Conservation (phyloP, 2,329 filamentous ascomycete genomes). For the Didymella arachidicola region DNA sequence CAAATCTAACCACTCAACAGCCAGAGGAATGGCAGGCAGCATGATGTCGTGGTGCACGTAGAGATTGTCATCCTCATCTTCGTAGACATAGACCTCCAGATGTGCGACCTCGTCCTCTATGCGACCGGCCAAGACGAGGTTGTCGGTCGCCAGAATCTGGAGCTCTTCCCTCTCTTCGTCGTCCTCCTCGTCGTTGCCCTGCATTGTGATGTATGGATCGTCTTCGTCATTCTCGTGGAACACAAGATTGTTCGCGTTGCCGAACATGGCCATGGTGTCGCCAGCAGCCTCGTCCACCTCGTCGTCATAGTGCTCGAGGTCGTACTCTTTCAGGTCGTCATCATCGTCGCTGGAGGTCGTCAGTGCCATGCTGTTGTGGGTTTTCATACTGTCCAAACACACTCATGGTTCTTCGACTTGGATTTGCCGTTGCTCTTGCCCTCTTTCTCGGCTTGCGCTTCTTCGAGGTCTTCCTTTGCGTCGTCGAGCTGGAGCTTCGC, state of each 20-base stretch:
- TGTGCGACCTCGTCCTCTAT: constrained; percentile 97
- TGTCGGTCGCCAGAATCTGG: constrained; percentile 91
- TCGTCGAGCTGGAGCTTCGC: constrained; percentile 80
- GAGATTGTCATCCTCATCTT: constrained; percentile 92
- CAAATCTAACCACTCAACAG: constrained; percentile 93
- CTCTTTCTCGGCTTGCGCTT: constrained; percentile 63
- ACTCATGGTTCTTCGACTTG: constrained; percentile 37
- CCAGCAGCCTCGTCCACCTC: constrained; percentile 74
- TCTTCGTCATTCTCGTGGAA: constrained; percentile 95
- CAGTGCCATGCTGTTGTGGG: constrained; percentile 7
- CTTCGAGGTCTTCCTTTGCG: constrained; percentile 75
- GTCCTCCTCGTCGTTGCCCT: constrained; percentile 71
- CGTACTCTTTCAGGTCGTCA: constrained; percentile 93
- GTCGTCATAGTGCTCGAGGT: constrained; percentile 94
- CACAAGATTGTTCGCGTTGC: constrained; percentile 89
- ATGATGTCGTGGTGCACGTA: constrained; percentile 99
- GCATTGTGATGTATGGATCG: constrained; percentile 94
- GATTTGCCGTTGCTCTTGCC: constrained; percentile 42
- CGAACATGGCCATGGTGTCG: constrained; percentile 88
- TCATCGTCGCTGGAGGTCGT: constrained; percentile 59
- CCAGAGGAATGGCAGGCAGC: constrained; percentile 94
- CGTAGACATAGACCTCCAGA: constrained; percentile 96
- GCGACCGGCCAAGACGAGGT: constrained; percentile 88
- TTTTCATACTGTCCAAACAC: not conserved
- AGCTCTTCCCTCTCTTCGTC: constrained; percentile 93